Conservation (phyloP, 805 yeast species). For the Barnettozyma pratensis region DNA sequence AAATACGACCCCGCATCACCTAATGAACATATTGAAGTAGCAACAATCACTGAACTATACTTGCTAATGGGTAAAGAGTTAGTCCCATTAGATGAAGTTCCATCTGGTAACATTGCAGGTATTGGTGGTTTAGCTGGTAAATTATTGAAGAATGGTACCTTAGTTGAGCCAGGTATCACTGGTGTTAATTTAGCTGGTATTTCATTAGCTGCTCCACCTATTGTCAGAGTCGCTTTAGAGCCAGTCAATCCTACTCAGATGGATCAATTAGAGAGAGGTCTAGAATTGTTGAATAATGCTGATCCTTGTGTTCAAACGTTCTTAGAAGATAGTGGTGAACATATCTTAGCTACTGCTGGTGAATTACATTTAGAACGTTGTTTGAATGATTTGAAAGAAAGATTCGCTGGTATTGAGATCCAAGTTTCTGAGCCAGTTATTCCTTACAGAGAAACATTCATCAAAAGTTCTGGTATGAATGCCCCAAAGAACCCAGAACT, state of each 20-base stretch:
- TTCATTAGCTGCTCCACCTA: slow-evolving; percentile 76
- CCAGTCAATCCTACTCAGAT: slow-evolving; percentile 83
- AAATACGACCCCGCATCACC: slow-evolving; percentile 69
- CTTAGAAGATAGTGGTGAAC: slow-evolving; percentile 87
- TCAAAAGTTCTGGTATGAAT: slow-evolving; percentile 45
- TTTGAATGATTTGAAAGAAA: slow-evolving; percentile 78
- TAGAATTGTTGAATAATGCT: slow-evolving; percentile 73
- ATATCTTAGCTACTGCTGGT: slow-evolving; percentile 92
- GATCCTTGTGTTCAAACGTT: slow-evolving; percentile 93
- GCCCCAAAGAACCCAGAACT: slow-evolving; percentile 39
- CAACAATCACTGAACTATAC: slow-evolving; percentile 64
- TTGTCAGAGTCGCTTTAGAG: slow-evolving; percentile 92
- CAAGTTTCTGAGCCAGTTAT: slow-evolving; percentile 87
- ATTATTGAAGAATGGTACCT: slow-evolving; percentile 81
- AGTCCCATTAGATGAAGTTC: slow-evolving; percentile 70
- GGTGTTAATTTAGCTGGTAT: slow-evolving; percentile 79
- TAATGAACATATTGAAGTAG: slow-evolving; percentile 47
- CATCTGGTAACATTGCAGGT: slow-evolving; percentile 94
- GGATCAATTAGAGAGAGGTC: slow-evolving; percentile 70
- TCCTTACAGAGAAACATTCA: slow-evolving; percentile 86
- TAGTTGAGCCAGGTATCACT: slow-evolving; percentile 49
- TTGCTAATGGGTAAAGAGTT: slow-evolving; percentile 91
- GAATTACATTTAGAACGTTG: slow-evolving; percentile 95
- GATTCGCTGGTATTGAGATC: slow-evolving; percentile 90
- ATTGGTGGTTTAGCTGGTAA: slow-evolving; percentile 85